Percentiles rank a stretch among this genome's conserved stretches.
Conservation (phyloP, 2,329 filamentous ascomycete genomes). For the Nemania sp. region DNA sequence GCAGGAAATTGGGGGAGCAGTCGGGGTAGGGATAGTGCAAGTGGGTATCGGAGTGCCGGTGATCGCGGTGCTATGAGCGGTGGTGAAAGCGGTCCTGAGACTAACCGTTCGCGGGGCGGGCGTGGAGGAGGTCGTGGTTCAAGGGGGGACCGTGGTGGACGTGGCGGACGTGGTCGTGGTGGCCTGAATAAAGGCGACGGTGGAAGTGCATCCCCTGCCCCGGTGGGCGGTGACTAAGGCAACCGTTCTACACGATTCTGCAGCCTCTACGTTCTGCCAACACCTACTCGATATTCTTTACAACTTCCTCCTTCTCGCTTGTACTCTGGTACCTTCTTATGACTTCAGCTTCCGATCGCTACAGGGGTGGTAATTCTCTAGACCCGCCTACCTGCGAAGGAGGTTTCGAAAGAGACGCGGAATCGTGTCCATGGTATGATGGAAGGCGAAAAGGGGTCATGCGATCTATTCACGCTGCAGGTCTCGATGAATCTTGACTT, state of each 20-base stretch:
- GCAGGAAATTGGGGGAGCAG: constrained; percentile 71
- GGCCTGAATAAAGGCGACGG: constrained; percentile 60
- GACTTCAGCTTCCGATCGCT: constrained; percentile 31
- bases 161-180: constrained; percentile 53
- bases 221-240: constrained; percentile 52
- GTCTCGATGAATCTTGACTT: constrained; percentile 26
- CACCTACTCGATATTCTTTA: constrained; percentile 36
- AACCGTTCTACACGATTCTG: constrained; percentile 17
- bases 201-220: constrained; percentile 58
- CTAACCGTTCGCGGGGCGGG: constrained; percentile 59
- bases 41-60: constrained; percentile 83
- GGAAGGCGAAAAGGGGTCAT: constrained; percentile 19
- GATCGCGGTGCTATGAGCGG: constrained; percentile 67
- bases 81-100: constrained; percentile 72
- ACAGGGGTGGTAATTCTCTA: constrained; percentile 34
- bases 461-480: constrained; percentile 26
- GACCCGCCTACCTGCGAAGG: constrained; percentile 35
- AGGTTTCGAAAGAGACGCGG: constrained; percentile 28
- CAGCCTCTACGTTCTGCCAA: constrained; percentile 18
- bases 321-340: constrained; percentile 34
- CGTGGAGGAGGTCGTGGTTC: constrained; percentile 61
- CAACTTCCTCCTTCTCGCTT: constrained; percentile 32
- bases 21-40: constrained; percentile 64
- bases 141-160: constrained; percentile 60
- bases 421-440: constrained; percentile 22